Evolutionary conservation across 2,329 filamentous ascomycete species (phyloP).

Genomic region (Fusarium mundagurra): DNA sequence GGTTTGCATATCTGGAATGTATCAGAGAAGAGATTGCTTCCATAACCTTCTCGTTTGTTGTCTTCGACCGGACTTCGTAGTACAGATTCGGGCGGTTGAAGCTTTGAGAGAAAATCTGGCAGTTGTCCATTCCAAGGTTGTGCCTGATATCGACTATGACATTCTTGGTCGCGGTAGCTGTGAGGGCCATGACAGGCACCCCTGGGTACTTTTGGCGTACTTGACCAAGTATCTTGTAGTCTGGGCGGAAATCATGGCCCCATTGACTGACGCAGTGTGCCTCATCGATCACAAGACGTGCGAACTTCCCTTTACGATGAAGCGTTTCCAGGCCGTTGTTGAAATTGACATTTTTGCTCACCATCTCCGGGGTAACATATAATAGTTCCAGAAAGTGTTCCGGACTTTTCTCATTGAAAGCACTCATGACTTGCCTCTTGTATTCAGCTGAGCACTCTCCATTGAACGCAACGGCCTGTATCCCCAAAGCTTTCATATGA

Average conservation of each 20-base stretch:
- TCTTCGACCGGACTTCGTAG: constrained; percentile 84
- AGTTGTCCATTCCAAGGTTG: constrained; percentile 84
- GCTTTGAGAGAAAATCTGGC: constrained; percentile 86
- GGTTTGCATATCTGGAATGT: constrained; percentile 70
- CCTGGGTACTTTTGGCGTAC: constrained; percentile 76
- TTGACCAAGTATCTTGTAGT: constrained; percentile 88
- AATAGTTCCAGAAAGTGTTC: constrained; percentile 85
- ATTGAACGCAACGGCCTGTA: constrained; percentile 85
- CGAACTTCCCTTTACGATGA: constrained; percentile 77
- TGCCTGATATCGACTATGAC: constrained; percentile 92
- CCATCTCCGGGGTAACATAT: constrained; percentile 97
- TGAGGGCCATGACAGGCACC: constrained; percentile 93
- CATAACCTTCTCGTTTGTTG: constrained; percentile 59
- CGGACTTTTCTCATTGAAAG: constrained; percentile 69
- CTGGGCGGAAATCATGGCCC: constrained; percentile 97
- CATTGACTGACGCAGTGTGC: constrained; percentile 99
- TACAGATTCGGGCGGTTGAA: constrained; percentile 97
- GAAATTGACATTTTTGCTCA: constrained; percentile 81
- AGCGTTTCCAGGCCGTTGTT: constrained; percentile 72
- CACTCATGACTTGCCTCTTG: constrained; percentile 72
- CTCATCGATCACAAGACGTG: constrained; percentile 95
- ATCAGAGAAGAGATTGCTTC: constrained; percentile 73
- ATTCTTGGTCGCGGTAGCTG: constrained; percentile 92
- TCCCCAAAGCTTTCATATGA: constrained; percentile 77
- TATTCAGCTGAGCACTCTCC: constrained; percentile 74